Evolutionary conservation across 1,284 basidiomycete genomes (phyloP), one percentile per base, ranked within the genome.

Genomic region (Agaricales sp.): DNA sequence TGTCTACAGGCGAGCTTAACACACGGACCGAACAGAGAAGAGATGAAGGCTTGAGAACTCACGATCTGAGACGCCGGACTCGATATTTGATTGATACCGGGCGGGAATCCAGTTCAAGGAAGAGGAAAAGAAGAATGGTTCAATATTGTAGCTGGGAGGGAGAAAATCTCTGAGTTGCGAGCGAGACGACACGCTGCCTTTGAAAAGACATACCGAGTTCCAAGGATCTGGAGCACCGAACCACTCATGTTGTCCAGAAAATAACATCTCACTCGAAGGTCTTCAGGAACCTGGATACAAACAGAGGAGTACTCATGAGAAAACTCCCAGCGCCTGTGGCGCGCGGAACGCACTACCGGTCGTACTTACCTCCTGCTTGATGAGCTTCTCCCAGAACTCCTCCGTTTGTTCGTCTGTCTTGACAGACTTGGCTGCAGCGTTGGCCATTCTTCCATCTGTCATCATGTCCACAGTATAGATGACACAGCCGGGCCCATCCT

Each of bases 81-180:
- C n/a, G n/a, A n/a, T n/a, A 51, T 67, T 65, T 50, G 73, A 72
- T 52, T 71, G 66, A 50, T 70, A 76, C 46, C 72, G 65, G 1
- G 71, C 68, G 3, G 74, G 73, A 26, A 74, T 75, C 70, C 70
- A 74, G 50, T 68, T 70, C 11, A 74, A 51, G 3, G 74, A 71
- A 0, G 72, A 73, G 3, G 72, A 70, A 55, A 70, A 76, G 57
- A 73, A 76, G 59, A 73, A 76, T 0, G 72, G 72, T 54, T 74
- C n/a, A n/a, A n/a, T n/a, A n/a, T n/a, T n/a, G n/a, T n/a, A n/a
- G 73, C 71, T 74, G 39, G 11, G 22, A n/a, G 20, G 37, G 13
- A 30, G 30, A 30, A 46, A 45, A 23, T 30, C n/a, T 18, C 30
- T 20, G 12, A n/a, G 4, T 24, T 13, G 39, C 14, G 14, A 20